Percentiles rank a stretch among this genome's conserved stretches.
These are phyloP conservation scores for Pseudonitzschia delicatissima DNA, from an alignment of 108 stramenopile species.

Conservation along the genomic window DNA sequence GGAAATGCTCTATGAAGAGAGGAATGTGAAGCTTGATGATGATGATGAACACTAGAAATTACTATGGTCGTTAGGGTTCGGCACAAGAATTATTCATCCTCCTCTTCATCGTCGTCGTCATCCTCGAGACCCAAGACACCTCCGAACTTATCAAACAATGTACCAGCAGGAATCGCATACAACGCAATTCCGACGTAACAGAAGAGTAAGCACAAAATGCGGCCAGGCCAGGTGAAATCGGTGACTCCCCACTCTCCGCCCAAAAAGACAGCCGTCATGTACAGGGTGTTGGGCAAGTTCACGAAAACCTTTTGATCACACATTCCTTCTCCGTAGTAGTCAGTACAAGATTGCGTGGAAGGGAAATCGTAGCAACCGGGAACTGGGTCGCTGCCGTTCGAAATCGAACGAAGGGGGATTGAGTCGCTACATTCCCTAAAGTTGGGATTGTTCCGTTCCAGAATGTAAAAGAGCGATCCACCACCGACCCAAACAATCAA, in stretches of 20 bases:
- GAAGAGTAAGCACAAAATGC: conserved; percentile 76
- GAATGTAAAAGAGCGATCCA: conserved; percentile 83
- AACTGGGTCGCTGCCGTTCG: conserved; percentile 16
- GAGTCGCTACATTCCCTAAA: conserved; percentile 71
- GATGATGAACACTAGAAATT: too few species aligned
- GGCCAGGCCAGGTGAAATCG: conserved; percentile 91
- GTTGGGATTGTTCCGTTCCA: conserved; percentile 84
- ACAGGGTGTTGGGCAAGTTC: conserved; percentile 83
- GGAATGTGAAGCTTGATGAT: too few species aligned
- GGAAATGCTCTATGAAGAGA: too few species aligned
- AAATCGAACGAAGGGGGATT: conserved; percentile 41
- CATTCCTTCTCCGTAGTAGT: conserved; percentile 58
- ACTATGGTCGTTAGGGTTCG: neutral
- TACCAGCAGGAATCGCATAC: conserved; percentile 87
- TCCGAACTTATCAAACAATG: conserved; percentile 88
- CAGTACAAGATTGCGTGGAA: conserved; percentile 65
- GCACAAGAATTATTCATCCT: conserved; percentile 29
- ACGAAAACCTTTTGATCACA: conserved; percentile 78
- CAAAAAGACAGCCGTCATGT: conserved; percentile 86
- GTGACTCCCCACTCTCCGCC: conserved; percentile 92
- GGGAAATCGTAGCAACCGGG: conserved; percentile 76
- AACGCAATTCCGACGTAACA: conserved; percentile 85
- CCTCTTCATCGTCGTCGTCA: conserved; percentile 73
- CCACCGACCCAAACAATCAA: conserved; percentile 91
- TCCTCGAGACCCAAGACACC: conserved; percentile 77